Evolutionary conservation across 2,329 filamentous ascomycete genomes (phyloP), one percentile per base, ranked within the genome.

Genomic region (Fusarium haematococcum): DNA sequence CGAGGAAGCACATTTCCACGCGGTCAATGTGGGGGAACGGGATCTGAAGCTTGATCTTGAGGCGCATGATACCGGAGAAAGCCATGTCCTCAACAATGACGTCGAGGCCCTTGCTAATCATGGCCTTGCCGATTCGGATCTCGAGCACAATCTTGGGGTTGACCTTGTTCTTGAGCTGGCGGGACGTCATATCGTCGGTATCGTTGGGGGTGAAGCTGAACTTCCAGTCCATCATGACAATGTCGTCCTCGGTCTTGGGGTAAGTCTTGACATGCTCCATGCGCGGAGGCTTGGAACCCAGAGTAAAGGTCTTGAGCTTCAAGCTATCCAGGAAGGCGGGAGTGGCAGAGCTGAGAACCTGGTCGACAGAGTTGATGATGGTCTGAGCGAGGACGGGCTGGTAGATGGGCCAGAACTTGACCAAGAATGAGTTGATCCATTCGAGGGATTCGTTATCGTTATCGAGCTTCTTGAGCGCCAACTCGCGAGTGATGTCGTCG

Each of bases 331-430:
- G 88, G 79, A 99, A 98, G 0, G 93, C 91, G 0, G 97, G 97
- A 0, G 95, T 98, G 3, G 95, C 92, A 0, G 94, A 95, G 80
- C 95, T 98, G 66, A 99, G 87, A 60, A 99, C 95, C 85, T 98
- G 97, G 80, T 99, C 97, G 57, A 98, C 97, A 0, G 95, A 95
- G 82, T 92, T 95, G 84, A 98, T 94, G 78, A 99, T 93, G 25
- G 95, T 97, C 77, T 97, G 91, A 70, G 95, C 96, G 14, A 99
- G 90, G 11, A 98, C 94, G 1, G 97, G 97, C 65, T 97, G 95
- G 82, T 98, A 98, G 79, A 99, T 99, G 71, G 97, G 97, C 97
- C 97, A 99, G 86, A 99, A 99, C 83, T 99, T 99, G 85, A 97
- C 91, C 78, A 99, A 83, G 85, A 99, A 99, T 78, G 95, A 97